Conservation (phyloP, 805 yeast genomes). For the Saccharomyces eubayanus region DNA sequence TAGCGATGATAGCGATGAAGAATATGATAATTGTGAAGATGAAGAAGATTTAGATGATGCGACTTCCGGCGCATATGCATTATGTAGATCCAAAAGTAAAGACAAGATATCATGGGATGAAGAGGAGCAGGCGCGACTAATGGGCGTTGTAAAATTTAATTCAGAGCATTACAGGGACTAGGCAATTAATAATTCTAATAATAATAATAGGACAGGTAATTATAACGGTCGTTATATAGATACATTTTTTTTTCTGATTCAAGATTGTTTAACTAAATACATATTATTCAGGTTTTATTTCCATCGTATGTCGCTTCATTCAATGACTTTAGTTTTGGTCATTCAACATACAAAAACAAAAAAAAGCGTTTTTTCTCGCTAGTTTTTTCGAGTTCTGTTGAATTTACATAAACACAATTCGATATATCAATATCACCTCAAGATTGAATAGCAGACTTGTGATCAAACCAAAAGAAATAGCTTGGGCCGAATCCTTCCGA, state of each 20-base stretch:
- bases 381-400: background rate
- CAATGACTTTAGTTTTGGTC: background rate
- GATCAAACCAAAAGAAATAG: background rate
- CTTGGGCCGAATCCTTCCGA: background rate
- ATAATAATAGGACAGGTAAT: background rate
- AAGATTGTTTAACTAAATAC: background rate
- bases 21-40: conserved; percentile 7
- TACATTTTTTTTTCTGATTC: background rate
- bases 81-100: conserved; percentile 29
- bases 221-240: background rate
- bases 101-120: conserved; percentile 28
- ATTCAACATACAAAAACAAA: background rate
- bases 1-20: conserved; percentile 14
- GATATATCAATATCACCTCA: background rate
- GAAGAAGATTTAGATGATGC: conserved; percentile 25
- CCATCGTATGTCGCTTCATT: background rate
- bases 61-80: conserved; percentile 27
- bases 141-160: conserved; percentile 21
- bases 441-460: background rate
- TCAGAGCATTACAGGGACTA: conserved; percentile 4
- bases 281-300: background rate
- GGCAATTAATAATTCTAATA: background rate
- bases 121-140: conserved; percentile 21
- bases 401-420: background rate
- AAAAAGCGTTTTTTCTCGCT: background rate